Evolutionary conservation across 805 yeast genomes (phyloP).

Genomic region (Ogataea paradorogensis): DNA sequence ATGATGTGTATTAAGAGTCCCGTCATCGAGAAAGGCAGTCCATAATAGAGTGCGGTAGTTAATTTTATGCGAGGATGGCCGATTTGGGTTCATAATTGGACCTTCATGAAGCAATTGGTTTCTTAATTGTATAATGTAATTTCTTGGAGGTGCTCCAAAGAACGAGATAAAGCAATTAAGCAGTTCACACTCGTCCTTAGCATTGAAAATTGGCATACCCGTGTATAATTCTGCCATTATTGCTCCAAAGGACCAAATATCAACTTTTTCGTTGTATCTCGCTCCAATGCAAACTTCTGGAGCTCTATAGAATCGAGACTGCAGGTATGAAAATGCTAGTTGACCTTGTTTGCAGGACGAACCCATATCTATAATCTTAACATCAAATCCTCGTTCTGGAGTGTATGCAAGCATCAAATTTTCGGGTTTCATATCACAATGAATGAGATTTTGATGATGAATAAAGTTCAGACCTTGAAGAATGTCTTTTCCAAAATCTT

Average conservation of each 20-base stretch:
- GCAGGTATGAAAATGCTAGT: constrained; percentile 48
- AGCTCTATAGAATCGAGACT: constrained; percentile 72
- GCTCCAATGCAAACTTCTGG: constrained; percentile 76
- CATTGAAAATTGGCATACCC: constrained; percentile 49
- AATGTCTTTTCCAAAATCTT: constrained; percentile 51
- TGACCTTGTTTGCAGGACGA: constrained; percentile 50
- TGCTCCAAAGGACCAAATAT: constrained; percentile 94
- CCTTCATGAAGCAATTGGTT: constrained; percentile 37
- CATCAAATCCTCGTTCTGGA: constrained; percentile 31
- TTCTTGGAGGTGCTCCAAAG: constrained; percentile 46
- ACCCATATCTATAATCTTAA: constrained; percentile 83
- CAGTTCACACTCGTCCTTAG: constrained; percentile 47
- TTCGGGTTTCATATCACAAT: constrained; percentile 87
- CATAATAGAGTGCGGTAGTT: constrained; percentile 32
- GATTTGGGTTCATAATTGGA: constrained; percentile 28
- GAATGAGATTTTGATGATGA: constrained; percentile 58
- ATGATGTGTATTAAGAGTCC: constrained; percentile 24
- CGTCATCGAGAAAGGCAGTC: constrained; percentile 33
- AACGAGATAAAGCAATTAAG: constrained; percentile 41
- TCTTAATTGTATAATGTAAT: constrained; percentile 39
- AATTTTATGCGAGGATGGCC: constrained; percentile 1
- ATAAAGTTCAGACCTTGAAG: constrained; percentile 58
- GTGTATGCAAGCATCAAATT: constrained; percentile 57
- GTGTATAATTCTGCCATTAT: constrained; percentile 82
- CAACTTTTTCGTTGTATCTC: constrained; percentile 51